Conservation (phyloP, 352 stramenopile species). For the Globisporangium perplexum region DNA sequence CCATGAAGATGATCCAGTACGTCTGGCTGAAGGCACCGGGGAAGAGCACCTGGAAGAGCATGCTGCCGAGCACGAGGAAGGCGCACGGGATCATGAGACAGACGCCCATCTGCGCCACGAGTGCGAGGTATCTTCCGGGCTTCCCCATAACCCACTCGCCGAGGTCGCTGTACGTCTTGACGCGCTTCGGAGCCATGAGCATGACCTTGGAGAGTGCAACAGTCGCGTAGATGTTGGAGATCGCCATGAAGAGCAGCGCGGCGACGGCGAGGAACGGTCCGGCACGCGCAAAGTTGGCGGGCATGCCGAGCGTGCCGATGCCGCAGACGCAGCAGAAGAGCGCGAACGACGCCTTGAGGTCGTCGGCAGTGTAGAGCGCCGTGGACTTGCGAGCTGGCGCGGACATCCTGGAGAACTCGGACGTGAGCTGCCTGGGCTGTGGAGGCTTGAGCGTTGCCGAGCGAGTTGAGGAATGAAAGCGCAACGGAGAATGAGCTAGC, state of each 20-base stretch:
- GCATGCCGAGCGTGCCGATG: constrained; percentile 55
- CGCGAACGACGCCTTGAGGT: constrained; percentile 35
- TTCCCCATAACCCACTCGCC: constrained; percentile 41
- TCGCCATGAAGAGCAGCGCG: constrained; percentile 45
- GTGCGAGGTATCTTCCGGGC: constrained; percentile 27
- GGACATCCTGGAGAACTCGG: constrained; percentile 1
- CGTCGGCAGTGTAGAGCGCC: constrained; percentile 39
- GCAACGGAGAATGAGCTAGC: no score
- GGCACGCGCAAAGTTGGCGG: constrained; percentile 44
- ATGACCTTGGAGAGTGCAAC: constrained; percentile 42
- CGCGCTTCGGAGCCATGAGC: constrained; percentile 30
- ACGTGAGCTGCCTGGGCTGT: background rate
- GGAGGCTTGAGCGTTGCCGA: background rate
- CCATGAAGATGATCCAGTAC: constrained; percentile 46
- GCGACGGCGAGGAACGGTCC: constrained; percentile 32
- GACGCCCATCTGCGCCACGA: constrained; percentile 34
- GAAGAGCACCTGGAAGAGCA: constrained; percentile 41
- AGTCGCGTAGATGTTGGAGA: constrained; percentile 42
- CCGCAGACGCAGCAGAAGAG: constrained; percentile 51
- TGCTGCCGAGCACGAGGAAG: constrained; percentile 49
- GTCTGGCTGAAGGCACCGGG: constrained; percentile 38
- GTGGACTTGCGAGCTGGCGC: constrained; percentile 9
- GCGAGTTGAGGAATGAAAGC: constrained; percentile 6
- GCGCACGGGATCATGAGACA: constrained; percentile 42
- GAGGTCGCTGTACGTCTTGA: constrained; percentile 47